These are phyloP conservation scores for Biancaea sappan DNA, from an alignment of 306 rosid genomes.

Conservation along the genomic window DNA sequence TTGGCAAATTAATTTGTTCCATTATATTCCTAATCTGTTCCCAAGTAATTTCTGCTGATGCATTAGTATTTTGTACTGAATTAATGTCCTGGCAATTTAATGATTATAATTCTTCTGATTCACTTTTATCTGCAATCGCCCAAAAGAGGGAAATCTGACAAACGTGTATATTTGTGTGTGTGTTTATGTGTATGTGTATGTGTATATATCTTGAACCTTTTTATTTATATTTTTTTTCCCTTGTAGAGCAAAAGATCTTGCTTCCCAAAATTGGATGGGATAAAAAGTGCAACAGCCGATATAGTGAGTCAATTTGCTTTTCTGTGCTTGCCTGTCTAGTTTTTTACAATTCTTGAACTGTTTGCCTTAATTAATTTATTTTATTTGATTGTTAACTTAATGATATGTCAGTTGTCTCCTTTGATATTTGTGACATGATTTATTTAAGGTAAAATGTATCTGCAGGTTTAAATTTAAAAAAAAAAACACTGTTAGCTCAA, in stretches of 20 bases:
- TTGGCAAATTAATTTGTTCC: conserved; percentile 2
- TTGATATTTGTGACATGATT: conserved; percentile 20
- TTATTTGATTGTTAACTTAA: neutral
- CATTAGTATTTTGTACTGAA: neutral
- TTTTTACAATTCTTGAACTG: conserved; percentile 6
- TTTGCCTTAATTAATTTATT: conserved; percentile 1
- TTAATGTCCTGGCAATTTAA: conserved; percentile 16
- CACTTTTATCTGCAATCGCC: conserved; percentile 9
- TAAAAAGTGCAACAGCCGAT: conserved; percentile 85
- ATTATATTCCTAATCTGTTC: conserved; percentile 14
- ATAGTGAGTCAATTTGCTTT: conserved; percentile 68
- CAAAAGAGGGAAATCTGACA: conserved; percentile 9
- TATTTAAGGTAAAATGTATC: conserved; percentile 1
- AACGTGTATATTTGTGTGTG: neutral
- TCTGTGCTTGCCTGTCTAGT: neutral
- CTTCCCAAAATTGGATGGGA: conserved; percentile 85
- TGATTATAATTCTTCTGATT: conserved; percentile 23
- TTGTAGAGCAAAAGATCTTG: conserved; percentile 85
- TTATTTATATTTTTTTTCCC: too few species aligned
- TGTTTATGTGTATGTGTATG: conserved; percentile 6
- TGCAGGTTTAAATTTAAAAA: neutral
- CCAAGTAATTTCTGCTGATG: conserved; percentile 4
- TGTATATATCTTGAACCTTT: conserved; percentile 19
- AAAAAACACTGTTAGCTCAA: neutral
- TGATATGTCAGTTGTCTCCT: neutral